Evolutionary conservation across 176 grass and related monocot species (phyloP).

Genomic region (Miscanthus lutarioriparius): DNA sequence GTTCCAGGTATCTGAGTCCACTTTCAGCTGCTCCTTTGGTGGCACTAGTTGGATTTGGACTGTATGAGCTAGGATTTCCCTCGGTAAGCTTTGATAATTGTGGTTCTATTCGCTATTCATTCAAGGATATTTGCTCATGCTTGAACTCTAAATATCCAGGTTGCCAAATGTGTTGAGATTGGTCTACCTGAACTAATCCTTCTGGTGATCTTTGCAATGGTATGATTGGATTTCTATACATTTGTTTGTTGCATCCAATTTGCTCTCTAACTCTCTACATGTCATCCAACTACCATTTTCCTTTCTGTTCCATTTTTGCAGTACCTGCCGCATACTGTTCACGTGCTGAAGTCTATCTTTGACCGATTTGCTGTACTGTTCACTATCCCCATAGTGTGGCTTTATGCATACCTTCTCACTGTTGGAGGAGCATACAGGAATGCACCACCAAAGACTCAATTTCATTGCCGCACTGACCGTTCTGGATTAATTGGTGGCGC

Average conservation of each 20-base stretch:
- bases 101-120: constrained; percentile 22
- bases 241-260: background rate
- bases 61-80: constrained; percentile 97
- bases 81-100: constrained; percentile 54
- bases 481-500: constrained; percentile 85
- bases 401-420: constrained; percentile 96
- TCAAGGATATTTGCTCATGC: constrained; percentile 23
- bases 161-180: constrained; percentile 97
- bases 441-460: constrained; percentile 84
- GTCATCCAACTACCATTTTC: background rate
- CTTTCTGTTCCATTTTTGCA: constrained; percentile 37
- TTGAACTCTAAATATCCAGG: constrained; percentile 52
- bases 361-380: constrained; percentile 92
- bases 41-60: constrained; percentile 77
- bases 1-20: constrained; percentile 87
- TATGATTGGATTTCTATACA: constrained; percentile 31
- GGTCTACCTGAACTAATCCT: constrained; percentile 92
- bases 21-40: constrained; percentile 86
- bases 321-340: constrained; percentile 71
- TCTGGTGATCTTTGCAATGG: constrained; percentile 86
- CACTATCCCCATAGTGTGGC: constrained; percentile 91
- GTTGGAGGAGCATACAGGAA: constrained; percentile 93
- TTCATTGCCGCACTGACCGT: constrained; percentile 93
- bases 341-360: constrained; percentile 64
- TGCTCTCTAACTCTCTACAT: background rate